Evolutionary conservation across 176 grass and related monocot species (phyloP).

Genomic region (Oryza officinalis): DNA sequence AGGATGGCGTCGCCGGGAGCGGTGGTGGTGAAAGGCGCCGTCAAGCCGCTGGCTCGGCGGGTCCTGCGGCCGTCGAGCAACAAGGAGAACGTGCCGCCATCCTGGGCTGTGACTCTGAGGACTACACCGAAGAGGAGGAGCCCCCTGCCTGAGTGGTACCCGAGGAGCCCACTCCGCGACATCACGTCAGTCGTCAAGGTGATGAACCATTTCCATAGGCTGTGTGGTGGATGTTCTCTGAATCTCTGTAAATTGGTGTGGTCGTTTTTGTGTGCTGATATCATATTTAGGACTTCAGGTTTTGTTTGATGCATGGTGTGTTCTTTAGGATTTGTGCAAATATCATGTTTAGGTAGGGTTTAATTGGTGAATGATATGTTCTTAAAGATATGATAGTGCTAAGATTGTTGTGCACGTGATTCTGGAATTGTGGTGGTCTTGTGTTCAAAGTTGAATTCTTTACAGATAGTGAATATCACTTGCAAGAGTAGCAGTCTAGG

Average conservation of each 20-base stretch:
- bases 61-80: constrained; percentile 13
- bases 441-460: background rate
- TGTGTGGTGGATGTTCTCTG: constrained; percentile 18
- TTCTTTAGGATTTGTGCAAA: background rate
- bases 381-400: background rate
- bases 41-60: constrained; percentile 25
- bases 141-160: constrained; percentile 71
- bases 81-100: constrained; percentile 52
- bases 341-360: background rate
- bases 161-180: constrained; percentile 63
- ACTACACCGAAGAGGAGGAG: constrained; percentile 52
- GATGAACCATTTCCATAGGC: constrained; percentile 8
- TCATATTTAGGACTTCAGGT: background rate
- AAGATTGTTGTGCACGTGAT: background rate
- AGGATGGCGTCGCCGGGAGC: constrained; percentile 43
- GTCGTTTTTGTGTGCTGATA: background rate
- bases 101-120: constrained; percentile 11
- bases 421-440: background rate
- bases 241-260: background rate
- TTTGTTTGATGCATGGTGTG: background rate
- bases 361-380: background rate
- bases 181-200: constrained; percentile 62
- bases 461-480: background rate
- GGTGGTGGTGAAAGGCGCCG: constrained; percentile 18
- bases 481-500: background rate